These are phyloP conservation scores for Lonicera japonica DNA, from an alignment of 129 eudicot genomes.

Conservation along the genomic window DNA sequence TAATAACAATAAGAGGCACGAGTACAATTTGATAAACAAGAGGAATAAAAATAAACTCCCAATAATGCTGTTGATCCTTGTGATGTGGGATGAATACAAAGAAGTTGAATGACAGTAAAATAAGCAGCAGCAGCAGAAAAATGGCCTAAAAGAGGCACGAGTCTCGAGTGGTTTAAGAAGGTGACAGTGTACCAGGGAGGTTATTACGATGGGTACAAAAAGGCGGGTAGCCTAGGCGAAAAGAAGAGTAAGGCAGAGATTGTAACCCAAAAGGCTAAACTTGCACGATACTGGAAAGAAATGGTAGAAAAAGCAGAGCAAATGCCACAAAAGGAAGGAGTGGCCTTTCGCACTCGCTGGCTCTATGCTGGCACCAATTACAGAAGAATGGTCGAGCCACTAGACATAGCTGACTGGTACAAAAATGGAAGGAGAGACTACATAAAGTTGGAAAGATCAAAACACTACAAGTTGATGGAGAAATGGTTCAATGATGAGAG, in stretches of 20 bases:
- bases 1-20: conserved; percentile 3
- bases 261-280: not conserved
- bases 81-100: no score
- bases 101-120: conserved; percentile 33
- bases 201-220: conserved; percentile 30
- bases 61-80: no score
- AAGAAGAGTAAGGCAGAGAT: not conserved
- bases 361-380: conserved; percentile 35
- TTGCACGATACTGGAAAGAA: conserved; percentile 27
- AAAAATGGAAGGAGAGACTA: conserved; percentile 16
- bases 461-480: conserved; percentile 28
- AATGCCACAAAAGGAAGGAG: conserved; percentile 36
- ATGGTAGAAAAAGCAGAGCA: conserved; percentile 10
- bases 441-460: not conserved
- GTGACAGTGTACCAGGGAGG: conserved; percentile 6
- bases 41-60: conserved; percentile 11
- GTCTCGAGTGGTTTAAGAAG: conserved; percentile 49
- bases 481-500: conserved; percentile 29
- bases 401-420: conserved; percentile 39
- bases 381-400: conserved; percentile 44
- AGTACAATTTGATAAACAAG: not conserved
- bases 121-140: conserved; percentile 17
- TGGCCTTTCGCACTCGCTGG: conserved; percentile 25
- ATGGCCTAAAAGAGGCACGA: no score
- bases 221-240: not conserved